A percentile compares a stretch with the other conserved stretches of the same genome.
These are phyloP conservation scores for Tricholoma terreum DNA, from an alignment of 768 basidiomycete genomes.

Conservation along the genomic window DNA sequence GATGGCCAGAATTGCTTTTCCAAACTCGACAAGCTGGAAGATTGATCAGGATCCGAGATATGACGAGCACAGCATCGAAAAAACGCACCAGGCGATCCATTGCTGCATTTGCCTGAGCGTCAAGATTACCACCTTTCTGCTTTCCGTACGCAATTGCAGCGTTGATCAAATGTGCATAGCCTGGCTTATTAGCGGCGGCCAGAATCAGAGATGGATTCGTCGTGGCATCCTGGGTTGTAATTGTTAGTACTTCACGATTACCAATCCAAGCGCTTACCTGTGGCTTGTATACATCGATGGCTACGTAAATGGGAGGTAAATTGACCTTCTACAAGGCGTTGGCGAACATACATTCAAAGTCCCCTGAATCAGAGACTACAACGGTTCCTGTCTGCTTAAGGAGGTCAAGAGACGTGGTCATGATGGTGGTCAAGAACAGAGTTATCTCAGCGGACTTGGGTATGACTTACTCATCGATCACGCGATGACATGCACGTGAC, in stretches of 20 bases:
- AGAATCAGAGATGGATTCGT: slow-evolving; percentile 97
- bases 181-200: slow-evolving; percentile 86
- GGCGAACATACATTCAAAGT: slow-evolving; percentile 70
- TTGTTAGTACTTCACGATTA: slow-evolving; percentile 1
- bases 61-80: not conserved
- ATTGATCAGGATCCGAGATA: not conserved
- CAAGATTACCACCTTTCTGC: slow-evolving; percentile 73
- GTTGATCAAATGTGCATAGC: slow-evolving; percentile 81
- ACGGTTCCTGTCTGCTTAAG: slow-evolving; percentile 93
- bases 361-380: slow-evolving; percentile 97
- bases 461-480: slow-evolving; percentile 6
- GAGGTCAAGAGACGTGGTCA: slow-evolving; percentile 77
- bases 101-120: slow-evolving; percentile 74
- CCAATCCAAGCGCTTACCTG: slow-evolving; percentile 44
- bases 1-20: slow-evolving; percentile 90
- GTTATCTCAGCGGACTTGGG: not conserved
- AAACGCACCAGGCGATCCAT: slow-evolving; percentile 81
- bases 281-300: slow-evolving; percentile 95
- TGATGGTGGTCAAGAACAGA: slow-evolving; percentile 37
- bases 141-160: slow-evolving; percentile 73
- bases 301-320: slow-evolving; percentile 38
- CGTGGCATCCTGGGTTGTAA: slow-evolving; percentile 75
- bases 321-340: slow-evolving; percentile 11
- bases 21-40: slow-evolving; percentile 93
- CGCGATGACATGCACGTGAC: not conserved